phyloP scores from a whole-genome alignment of 495 filamentous ascomycete genomes.

The Bathelium albidoporum region DNA sequence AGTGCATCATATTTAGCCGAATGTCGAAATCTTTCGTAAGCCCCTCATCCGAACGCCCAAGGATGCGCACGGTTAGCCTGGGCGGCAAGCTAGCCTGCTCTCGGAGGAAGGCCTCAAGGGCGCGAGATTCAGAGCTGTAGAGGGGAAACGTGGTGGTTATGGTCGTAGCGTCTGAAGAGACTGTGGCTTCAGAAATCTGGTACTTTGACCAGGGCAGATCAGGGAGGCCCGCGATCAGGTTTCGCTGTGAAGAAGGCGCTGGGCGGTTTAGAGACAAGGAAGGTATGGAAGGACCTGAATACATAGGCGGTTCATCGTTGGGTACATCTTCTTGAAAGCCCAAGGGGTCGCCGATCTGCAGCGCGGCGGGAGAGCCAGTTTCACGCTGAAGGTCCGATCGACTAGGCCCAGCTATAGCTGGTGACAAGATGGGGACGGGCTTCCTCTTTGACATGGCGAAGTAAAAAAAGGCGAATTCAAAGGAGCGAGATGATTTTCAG shows the following conservation, averaged over 20 bases:
- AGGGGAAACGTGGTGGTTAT: constrained; percentile 35
- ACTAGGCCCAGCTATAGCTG: not conserved
- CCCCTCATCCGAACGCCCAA: constrained; percentile 27
- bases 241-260: not conserved
- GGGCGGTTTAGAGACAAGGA: not conserved
- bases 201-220: constrained; percentile 42
- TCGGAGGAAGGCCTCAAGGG: constrained; percentile 36
- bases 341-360: not conserved
- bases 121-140: constrained; percentile 33
- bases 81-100: constrained; percentile 40
- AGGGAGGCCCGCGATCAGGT: constrained; percentile 29
- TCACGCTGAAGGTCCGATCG: not conserved
- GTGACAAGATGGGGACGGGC: not conserved
- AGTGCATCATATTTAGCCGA: constrained; percentile 43
- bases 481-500: not conserved
- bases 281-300: not conserved
- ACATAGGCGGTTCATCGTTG: not conserved
- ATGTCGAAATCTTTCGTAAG: constrained; percentile 38
- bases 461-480: not conserved
- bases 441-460: not conserved
- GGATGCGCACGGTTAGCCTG: constrained; percentile 40
- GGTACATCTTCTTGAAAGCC: not conserved
- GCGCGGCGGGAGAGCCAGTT: not conserved
- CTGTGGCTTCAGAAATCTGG: constrained; percentile 36
- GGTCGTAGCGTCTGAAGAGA: constrained; percentile 38